Evolutionary conservation across 164 flowering plant genomes (phyloP).

Genomic region (Macadamia integrifolia): DNA sequence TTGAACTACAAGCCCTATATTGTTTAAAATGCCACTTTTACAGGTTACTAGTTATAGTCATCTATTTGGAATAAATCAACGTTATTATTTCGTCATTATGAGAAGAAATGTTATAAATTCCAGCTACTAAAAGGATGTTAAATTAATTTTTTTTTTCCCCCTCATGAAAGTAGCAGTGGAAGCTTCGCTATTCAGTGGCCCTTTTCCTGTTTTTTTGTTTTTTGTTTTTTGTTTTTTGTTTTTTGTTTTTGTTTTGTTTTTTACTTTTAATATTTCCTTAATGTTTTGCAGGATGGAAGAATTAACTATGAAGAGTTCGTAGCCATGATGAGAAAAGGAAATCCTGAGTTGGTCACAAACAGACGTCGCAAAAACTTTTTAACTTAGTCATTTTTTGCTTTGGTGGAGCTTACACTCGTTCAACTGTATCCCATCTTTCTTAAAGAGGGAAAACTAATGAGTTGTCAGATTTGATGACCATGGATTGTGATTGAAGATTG

Average conservation of each 20-base stretch:
- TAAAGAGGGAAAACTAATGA: no score
- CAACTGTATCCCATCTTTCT: not conserved
- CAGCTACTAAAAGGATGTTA: no score
- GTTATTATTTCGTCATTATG: no score
- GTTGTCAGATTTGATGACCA: no score
- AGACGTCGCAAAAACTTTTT: slow-evolving; percentile 50
- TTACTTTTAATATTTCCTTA: not conserved
- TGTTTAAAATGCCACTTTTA: no score
- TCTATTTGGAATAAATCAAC: no score
- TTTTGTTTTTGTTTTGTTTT: not conserved
- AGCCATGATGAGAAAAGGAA: slow-evolving; percentile 94
- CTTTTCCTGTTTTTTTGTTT: not conserved
- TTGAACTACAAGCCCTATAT: no score
- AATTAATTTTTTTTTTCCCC: no score
- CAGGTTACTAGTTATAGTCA: no score
- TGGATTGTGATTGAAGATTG: no score
- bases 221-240: not conserved
- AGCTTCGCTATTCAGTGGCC: not conserved
- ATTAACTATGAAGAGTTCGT: slow-evolving; percentile 88
- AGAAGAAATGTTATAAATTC: no score
- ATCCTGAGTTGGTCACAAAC: slow-evolving; percentile 49
- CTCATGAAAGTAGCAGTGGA: not conserved
- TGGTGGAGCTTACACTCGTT: not conserved
- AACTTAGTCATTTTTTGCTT: not conserved
- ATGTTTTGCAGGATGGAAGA: slow-evolving; percentile 73